A percentile compares a stretch with the other conserved stretches of the same genome.
Conservation (phyloP, 225 moss, liverwort and hornwort genomes). For the Lunularia cruciata region DNA sequence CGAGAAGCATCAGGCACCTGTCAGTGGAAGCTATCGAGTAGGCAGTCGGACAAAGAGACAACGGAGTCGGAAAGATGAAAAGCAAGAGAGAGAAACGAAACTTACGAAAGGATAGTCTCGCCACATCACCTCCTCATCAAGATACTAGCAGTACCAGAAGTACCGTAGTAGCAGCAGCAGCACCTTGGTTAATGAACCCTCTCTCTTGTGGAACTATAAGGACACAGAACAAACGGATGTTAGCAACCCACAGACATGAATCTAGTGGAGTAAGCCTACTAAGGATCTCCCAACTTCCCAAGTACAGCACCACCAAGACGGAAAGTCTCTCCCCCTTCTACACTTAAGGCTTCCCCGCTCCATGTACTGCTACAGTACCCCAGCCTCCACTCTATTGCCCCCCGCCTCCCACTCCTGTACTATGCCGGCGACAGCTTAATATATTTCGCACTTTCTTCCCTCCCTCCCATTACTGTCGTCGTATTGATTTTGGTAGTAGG, state of each 20-base stretch:
- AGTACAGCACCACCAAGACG: too few relatives aligned
- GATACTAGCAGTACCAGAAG: too few relatives aligned
- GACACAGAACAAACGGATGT: conserved; percentile 10
- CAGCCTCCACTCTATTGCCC: neutral
- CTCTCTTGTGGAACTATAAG: neutral
- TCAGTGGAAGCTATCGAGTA: conserved; percentile 5
- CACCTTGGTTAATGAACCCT: neutral
- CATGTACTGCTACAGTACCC: too few relatives aligned
- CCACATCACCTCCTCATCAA: conserved; percentile 5
- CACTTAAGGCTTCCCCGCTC: too few relatives aligned
- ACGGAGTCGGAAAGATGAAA: neutral
- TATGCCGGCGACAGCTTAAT: too few relatives aligned
- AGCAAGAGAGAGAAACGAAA: neutral
- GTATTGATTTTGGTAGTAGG: too few relatives aligned
- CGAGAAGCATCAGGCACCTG: conserved; percentile 4
- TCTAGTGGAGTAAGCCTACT: neutral
- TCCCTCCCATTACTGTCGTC: too few relatives aligned
- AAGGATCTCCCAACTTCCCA: too few relatives aligned
- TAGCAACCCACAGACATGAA: conserved; percentile 14
- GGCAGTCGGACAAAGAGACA: neutral
- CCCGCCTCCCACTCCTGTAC: neutral
- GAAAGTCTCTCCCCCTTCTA: too few relatives aligned
- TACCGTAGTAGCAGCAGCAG: too few relatives aligned
- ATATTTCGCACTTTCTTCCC: too few relatives aligned
- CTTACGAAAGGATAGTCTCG: neutral